Percentiles rank a stretch among this genome's conserved stretches.
These are phyloP conservation scores for Quercus wislizeni DNA, from an alignment of 306 rosid genomes.

Conservation along the genomic window DNA sequence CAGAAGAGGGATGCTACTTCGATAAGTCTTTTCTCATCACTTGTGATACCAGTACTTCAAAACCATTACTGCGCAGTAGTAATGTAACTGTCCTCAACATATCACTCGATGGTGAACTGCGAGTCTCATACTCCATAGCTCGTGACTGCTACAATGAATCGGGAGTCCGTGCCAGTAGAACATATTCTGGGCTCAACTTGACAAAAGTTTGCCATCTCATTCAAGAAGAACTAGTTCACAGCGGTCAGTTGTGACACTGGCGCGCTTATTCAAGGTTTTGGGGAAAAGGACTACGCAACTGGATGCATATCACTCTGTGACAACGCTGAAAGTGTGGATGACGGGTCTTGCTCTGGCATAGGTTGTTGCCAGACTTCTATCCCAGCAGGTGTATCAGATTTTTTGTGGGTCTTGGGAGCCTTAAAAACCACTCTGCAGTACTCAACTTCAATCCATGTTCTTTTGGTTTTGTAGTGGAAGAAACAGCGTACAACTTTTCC, in stretches of 20 bases:
- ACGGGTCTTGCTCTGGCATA: not conserved
- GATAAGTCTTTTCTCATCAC: not conserved
- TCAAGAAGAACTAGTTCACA: slow-evolving; percentile 16
- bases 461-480: slow-evolving; percentile 24
- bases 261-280: rapidly evolving
- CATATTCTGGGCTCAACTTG: not conserved
- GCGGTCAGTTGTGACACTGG: slow-evolving; percentile 21
- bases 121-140: not conserved
- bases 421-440: not conserved
- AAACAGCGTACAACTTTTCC: slow-evolving; percentile 17
- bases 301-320: slow-evolving; percentile 11
- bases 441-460: slow-evolving; percentile 17
- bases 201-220: slow-evolving; percentile 1
- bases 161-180: no score
- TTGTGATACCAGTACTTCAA: not conserved
- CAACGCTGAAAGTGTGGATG: not conserved
- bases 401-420: not conserved
- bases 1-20: not conserved
- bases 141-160: not conserved
- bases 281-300: not conserved
- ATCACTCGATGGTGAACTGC: not conserved
- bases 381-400: not conserved
- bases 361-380: not conserved
- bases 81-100: not conserved
- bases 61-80: not conserved